These are phyloP conservation scores for Aegilops bicornis DNA, from an alignment of 176 grass and related monocot species.

Conservation along the genomic window DNA sequence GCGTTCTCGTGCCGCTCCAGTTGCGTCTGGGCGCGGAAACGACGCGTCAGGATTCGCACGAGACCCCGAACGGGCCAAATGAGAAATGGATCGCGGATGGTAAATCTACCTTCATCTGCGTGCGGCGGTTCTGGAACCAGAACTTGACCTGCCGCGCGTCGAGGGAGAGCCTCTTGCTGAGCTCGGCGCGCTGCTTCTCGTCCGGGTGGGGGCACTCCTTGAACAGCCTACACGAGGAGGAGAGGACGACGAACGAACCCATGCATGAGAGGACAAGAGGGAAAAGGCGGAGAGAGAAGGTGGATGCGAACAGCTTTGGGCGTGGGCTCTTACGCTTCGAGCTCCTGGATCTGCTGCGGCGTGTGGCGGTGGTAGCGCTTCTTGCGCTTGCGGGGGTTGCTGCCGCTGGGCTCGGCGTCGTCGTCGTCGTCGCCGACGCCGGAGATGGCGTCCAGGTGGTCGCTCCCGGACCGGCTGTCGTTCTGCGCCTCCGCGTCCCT, in stretches of 20 bases:
- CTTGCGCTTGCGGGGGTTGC: constrained; percentile 80
- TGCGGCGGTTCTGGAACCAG: constrained; percentile 97
- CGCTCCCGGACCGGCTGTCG: constrained; percentile 82
- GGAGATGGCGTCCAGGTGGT: constrained; percentile 78
- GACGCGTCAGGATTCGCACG: not conserved
- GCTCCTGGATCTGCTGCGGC: constrained; percentile 96
- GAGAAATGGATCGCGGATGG: not conserved
- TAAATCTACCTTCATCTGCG: constrained; percentile 80
- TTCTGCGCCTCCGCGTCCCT: constrained; percentile 53
- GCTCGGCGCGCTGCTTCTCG: constrained; percentile 90
- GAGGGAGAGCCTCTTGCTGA: constrained; percentile 77
- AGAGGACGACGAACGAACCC: not conserved
- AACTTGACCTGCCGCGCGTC: constrained; percentile 98
- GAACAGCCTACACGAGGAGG: constrained; percentile 57
- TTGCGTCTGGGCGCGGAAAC: constrained; percentile 55
- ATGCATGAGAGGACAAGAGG: constrained; percentile 48
- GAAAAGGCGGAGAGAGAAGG: not conserved
- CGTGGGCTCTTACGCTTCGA: constrained; percentile 63
- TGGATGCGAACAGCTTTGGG: not conserved
- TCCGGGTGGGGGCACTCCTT: constrained; percentile 98
- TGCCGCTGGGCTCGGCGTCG: constrained; percentile 40
- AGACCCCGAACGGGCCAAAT: too few species aligned
- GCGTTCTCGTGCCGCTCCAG: constrained; percentile 97
- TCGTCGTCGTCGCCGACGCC: constrained; percentile 55
- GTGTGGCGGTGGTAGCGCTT: constrained; percentile 97